Base-by-base conservation (phyloP, 768 basidiomycete species). In the Auricularia sp. region DNA sequence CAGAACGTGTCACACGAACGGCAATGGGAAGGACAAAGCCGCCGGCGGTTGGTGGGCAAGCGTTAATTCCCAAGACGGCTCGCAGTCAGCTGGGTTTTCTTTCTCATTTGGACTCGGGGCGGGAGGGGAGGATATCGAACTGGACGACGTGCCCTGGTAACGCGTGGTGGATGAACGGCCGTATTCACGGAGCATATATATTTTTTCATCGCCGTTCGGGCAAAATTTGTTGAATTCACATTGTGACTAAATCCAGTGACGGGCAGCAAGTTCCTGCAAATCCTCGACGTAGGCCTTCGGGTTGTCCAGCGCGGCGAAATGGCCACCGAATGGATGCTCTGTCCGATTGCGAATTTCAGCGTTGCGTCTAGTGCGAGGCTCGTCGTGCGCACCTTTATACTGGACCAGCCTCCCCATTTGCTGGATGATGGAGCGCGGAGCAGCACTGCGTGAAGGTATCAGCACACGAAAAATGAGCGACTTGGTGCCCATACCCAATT, bases 281-380 rank as follows among this genome's bases (percentile, higher is more conserved):
- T 70, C 68, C 1, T 44, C 56, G 39, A 69, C 65, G 24, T 69
- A 63, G 14, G 37, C 69, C 18, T 65, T 33, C 29, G 67, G 67
- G 51, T 62, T 63, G 64, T 70, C 68, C 36, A 69, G 59, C 16
- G 68, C 68, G 8, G 69, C 64, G 51, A 70, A 70, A 65, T 67
- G 70, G 54, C 68, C 69, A 37, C 69, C 68, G 14, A 11, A 6
- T 6, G 14, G 18, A 21, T 51, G 47, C 6, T 18, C 47, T 51
- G 47, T 6, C 6, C 47, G 47, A 0, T 10, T 11, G 0, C 29
- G 8, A 42, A 0, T 18, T 16, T 21, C 47, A 18, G 47, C 39
- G 8, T 8, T 0, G 39, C 0, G 8, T 14, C 39, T 42, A 14
- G 1, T 2, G 39, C 3, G 39, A 3, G 1, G 8, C 39, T 5